Percentiles rank a stretch among this genome's conserved stretches.
Conservation (phyloP, 2,329 filamentous ascomycete species). For the Ascochyta clinopodiicola region DNA sequence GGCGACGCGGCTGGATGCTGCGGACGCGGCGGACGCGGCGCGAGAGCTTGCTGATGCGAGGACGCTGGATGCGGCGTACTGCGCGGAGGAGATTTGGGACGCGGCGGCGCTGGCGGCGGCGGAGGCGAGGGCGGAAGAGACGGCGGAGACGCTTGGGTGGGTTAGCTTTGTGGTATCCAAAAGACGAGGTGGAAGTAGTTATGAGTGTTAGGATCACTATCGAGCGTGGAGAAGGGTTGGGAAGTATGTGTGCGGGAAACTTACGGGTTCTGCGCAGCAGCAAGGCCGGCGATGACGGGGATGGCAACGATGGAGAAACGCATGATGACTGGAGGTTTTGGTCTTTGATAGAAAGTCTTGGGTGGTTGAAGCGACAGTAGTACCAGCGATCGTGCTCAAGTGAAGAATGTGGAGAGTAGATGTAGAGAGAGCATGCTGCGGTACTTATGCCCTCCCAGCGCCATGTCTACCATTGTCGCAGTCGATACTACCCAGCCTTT, state of each 20-base stretch:
- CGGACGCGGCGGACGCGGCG: constrained; percentile 3
- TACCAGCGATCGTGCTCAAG: too few species aligned
- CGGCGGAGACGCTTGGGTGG: not conserved
- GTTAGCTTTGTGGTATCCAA: too few species aligned
- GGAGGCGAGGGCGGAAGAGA: constrained; percentile 4
- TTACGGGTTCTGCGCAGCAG: constrained; percentile 16
- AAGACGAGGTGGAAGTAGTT: too few species aligned
- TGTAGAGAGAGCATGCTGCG: too few species aligned
- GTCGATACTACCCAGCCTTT: too few species aligned
- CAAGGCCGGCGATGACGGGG: constrained; percentile 10
- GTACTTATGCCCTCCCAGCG: too few species aligned
- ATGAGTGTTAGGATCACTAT: too few species aligned
- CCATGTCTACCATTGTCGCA: too few species aligned
- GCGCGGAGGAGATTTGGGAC: not conserved
- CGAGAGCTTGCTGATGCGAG: constrained; percentile 6
- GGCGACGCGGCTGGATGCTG: not conserved
- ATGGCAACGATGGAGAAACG: constrained; percentile 17
- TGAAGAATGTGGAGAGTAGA: too few species aligned
- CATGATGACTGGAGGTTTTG: constrained; percentile 8
- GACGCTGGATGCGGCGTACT: constrained; percentile 3
- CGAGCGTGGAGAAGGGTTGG: too few species aligned
- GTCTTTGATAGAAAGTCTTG: too few species aligned
- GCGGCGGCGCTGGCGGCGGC: not conserved
- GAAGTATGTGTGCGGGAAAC: not conserved
- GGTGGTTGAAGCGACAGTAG: too few species aligned